These are phyloP conservation scores for Taiozyma sp. DNA, from an alignment of 1,139 yeast species.

Conservation along the genomic window DNA sequence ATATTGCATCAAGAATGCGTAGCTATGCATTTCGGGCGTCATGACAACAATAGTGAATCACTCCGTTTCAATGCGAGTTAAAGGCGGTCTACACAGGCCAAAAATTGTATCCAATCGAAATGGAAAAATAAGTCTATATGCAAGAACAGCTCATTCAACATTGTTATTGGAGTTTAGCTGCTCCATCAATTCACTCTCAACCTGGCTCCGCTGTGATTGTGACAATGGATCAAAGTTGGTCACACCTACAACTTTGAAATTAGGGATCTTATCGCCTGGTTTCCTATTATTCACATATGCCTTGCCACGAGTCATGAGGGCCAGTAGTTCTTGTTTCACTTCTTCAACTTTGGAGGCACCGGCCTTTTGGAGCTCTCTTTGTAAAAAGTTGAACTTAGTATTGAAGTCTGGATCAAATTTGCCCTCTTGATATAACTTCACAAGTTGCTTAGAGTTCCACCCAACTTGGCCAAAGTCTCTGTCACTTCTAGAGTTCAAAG, in stretches of 20 bases:
- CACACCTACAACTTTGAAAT: background rate
- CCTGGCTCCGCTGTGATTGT: background rate
- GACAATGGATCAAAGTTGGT: background rate
- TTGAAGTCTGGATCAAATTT: constrained; percentile 1
- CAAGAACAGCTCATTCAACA: background rate
- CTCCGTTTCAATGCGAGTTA: too few species aligned
- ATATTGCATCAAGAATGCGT: background rate
- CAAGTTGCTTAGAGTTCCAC: background rate
- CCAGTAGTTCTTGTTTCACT: background rate
- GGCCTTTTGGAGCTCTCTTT: background rate
- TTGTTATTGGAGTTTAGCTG: background rate
- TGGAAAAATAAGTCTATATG: too few species aligned
- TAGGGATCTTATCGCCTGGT: background rate
- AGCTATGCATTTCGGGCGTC: background rate
- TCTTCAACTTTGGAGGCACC: background rate
- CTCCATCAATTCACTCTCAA: background rate
- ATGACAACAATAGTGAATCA: background rate
- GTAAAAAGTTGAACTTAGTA: background rate
- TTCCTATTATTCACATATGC: background rate
- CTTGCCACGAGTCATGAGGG: background rate
- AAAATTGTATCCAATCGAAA: too few species aligned
- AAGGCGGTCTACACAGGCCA: too few species aligned
- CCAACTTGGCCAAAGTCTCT: background rate
- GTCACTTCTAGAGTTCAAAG: background rate
- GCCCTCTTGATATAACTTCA: background rate